phyloP scores from a whole-genome alignment of 768 basidiomycete species.

The Psilocybe subaeruginosa region DNA sequence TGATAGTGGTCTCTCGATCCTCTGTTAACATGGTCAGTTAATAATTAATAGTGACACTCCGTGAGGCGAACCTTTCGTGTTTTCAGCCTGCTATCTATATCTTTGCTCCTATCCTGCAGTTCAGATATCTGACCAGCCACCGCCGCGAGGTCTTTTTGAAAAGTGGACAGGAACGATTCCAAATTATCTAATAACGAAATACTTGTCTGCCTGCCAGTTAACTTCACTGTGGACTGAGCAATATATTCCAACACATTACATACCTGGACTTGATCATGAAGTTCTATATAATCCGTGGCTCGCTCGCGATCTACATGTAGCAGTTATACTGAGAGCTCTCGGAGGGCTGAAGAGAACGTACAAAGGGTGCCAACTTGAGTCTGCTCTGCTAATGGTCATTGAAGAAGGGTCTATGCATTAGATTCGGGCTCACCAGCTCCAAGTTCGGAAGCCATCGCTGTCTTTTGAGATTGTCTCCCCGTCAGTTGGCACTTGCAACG shows the following conservation, averaged over 20 bases:
- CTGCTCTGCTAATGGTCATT: slow-evolving; percentile 16
- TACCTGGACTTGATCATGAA: slow-evolving; percentile 93
- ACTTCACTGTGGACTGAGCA: not conserved
- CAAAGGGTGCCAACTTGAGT: slow-evolving; percentile 32
- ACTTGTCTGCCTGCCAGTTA: slow-evolving; percentile 65
- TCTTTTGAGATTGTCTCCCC: not conserved
- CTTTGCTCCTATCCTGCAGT: slow-evolving; percentile 86
- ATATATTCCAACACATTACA: not conserved
- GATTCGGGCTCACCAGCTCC: slow-evolving; percentile 12
- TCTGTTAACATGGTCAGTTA: slow-evolving; percentile 45
- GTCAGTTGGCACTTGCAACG: not conserved
- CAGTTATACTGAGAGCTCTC: not conserved
- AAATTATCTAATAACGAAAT: slow-evolving; percentile 84
- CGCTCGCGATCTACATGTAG: slow-evolving; percentile 35
- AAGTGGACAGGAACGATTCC: slow-evolving; percentile 90
- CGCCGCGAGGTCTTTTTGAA: slow-evolving; percentile 90
- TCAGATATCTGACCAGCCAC: slow-evolving; percentile 98
- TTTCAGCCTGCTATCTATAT: slow-evolving; percentile 86
- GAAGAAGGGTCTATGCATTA: not conserved
- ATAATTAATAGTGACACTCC: not conserved
- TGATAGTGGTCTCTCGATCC: slow-evolving; percentile 86
- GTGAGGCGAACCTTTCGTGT: slow-evolving; percentile 71
- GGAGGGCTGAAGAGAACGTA: slow-evolving; percentile 24
- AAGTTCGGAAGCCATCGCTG: slow-evolving; percentile 15
- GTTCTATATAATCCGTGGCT: slow-evolving; percentile 74